A percentile compares a stretch with the other conserved stretches of the same genome.
Evolutionary conservation across 2,329 filamentous ascomycete genomes (phyloP).

Genomic region (Pyrenophora seminiperda): DNA sequence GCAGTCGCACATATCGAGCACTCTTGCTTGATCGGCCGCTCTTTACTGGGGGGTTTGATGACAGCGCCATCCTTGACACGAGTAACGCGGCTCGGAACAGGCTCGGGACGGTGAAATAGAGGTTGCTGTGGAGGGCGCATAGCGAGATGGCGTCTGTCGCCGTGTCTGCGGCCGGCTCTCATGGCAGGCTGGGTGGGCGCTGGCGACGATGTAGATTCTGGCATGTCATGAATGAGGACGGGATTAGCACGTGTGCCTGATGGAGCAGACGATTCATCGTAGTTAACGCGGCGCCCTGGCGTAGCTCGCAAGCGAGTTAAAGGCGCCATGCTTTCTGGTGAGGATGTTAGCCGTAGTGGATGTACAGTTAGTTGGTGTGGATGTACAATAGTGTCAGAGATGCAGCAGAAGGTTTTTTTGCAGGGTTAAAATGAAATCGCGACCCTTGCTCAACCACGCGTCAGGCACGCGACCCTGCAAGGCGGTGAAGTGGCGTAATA

Average conservation of each 20-base stretch:
- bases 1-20: constrained; percentile 25
- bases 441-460: no score
- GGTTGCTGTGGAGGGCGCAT: not conserved
- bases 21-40: constrained; percentile 17
- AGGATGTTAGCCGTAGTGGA: not conserved
- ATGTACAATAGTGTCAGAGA: no score
- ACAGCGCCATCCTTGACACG: constrained; percentile 10
- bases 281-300: constrained; percentile 11
- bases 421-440: no score
- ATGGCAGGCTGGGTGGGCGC: not conserved
- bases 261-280: constrained; percentile 1
- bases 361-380: no score
- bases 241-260: constrained; percentile 2
- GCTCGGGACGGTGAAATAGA: not conserved
- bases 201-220: not conserved
- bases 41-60: constrained; percentile 7
- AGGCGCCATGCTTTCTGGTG: constrained; percentile 17
- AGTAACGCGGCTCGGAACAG: not conserved
- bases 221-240: constrained; percentile 3
- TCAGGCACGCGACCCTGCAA: no score
- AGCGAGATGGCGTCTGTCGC: no score
- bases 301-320: constrained; percentile 11
- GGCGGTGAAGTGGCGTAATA: no score
- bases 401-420: no score
- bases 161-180: not conserved